Percentiles rank a stretch among this genome's conserved stretches.
Conservation (phyloP, 2,329 filamentous ascomycete species). For the Rhinocladiella similis region DNA sequence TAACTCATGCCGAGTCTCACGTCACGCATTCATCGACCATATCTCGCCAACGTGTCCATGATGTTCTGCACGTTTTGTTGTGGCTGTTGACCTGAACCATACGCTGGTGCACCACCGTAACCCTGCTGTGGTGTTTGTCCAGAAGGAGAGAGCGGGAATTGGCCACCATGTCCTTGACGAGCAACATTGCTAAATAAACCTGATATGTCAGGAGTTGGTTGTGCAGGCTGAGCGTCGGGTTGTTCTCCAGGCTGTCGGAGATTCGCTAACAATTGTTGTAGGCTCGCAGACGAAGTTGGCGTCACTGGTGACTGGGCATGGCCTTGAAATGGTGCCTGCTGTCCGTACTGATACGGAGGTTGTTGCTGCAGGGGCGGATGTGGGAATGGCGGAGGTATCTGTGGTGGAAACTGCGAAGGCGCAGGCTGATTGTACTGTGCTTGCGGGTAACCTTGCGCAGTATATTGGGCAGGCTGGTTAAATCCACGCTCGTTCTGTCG, state of each 20-base stretch:
- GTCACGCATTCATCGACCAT: conserved; percentile 40
- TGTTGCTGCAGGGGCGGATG: conserved; percentile 11
- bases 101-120: conserved; percentile 17
- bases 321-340: conserved; percentile 17
- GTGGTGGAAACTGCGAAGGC: conserved; percentile 32
- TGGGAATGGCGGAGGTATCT: conserved; percentile 11
- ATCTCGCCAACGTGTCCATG: conserved; percentile 49
- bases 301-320: conserved; percentile 16
- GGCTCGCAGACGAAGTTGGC: conserved; percentile 21
- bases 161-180: conserved; percentile 31
- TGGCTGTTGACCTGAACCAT: conserved; percentile 33
- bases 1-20: too few relatives aligned
- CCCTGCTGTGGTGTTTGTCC: conserved; percentile 24
- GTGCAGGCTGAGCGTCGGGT: conserved; percentile 32
- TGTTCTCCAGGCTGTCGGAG: conserved; percentile 26
- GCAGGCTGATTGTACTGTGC: conserved; percentile 27
- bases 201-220: conserved; percentile 40
- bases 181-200: conserved; percentile 41
- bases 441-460: conserved; percentile 36
- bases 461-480: conserved; percentile 34
- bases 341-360: conserved; percentile 19
- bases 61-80: conserved; percentile 49
- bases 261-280: conserved; percentile 30
- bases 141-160: conserved; percentile 7
- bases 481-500: conserved; percentile 51